Percentiles rank a stretch among this genome's conserved stretches.
Conservation (phyloP, 2,329 filamentous ascomycete genomes). For the Xylaria arbuscula region DNA sequence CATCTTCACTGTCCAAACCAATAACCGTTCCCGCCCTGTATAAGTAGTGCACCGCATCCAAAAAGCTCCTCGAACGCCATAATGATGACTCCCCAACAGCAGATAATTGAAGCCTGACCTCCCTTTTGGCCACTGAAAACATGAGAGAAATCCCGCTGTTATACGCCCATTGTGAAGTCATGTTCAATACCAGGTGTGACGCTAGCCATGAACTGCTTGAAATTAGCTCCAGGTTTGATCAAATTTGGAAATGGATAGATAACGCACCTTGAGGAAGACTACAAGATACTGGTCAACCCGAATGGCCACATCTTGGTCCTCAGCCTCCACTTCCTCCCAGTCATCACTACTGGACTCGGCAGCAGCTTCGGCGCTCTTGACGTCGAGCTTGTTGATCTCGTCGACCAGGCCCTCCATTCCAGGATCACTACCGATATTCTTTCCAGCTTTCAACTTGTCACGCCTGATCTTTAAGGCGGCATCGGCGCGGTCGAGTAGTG, state of each 20-base stretch:
- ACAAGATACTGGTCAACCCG: conserved; percentile 90
- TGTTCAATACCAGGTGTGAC: conserved; percentile 98
- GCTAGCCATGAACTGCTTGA: conserved; percentile 75
- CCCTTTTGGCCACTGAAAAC: conserved; percentile 2
- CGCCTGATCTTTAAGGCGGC: conserved; percentile 89
- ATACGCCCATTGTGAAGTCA: conserved; percentile 97
- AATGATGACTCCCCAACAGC: conserved; percentile 35
- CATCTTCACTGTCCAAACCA: conserved; percentile 24
- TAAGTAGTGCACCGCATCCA: conserved; percentile 39
- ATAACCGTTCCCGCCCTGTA: conserved; percentile 33
- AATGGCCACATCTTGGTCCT: conserved; percentile 80
- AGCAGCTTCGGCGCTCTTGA: conserved; percentile 63
- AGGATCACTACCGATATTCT: conserved; percentile 60
- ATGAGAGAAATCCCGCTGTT: conserved; percentile 46
- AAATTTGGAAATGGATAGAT: background rate
- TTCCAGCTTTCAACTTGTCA: conserved; percentile 77
- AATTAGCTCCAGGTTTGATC: conserved; percentile 42
- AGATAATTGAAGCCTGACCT: conserved; percentile 16
- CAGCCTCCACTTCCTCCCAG: conserved; percentile 74
- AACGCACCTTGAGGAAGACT: conserved; percentile 81
- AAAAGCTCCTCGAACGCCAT: conserved; percentile 36
- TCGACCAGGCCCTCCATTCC: conserved; percentile 90
- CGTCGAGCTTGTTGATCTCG: conserved; percentile 75
- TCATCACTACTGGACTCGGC: conserved; percentile 67
- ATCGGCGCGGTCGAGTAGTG: conserved; percentile 92